A percentile compares a stretch with the other conserved stretches of the same genome.
Conservation (phyloP, 176 grass and related monocot species). For the Ampelocalamus luodianensis region DNA sequence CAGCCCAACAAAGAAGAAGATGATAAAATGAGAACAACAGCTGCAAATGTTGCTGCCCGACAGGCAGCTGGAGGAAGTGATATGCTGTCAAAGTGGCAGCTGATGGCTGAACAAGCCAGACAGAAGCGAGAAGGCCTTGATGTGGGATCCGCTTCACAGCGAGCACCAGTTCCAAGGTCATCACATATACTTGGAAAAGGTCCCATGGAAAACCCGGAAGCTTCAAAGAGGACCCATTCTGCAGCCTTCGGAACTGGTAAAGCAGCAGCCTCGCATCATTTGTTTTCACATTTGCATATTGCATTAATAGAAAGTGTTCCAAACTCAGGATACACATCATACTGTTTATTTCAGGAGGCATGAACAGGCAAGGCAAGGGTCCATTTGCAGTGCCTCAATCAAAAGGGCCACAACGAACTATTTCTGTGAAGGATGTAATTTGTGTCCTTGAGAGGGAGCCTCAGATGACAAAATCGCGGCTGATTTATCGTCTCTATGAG, state of each 20-base stretch:
- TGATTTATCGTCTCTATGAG: slow-evolving; percentile 76
- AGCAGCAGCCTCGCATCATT: background rate
- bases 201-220: slow-evolving; percentile 64
- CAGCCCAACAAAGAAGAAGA: slow-evolving; percentile 98
- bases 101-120: slow-evolving; percentile 94
- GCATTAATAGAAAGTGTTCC: background rate
- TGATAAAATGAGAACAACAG: slow-evolving; percentile 95
- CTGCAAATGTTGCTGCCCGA: slow-evolving; percentile 90
- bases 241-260: slow-evolving; percentile 55
- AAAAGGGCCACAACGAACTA: slow-evolving; percentile 54
- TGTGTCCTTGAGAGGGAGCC: slow-evolving; percentile 79
- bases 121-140: slow-evolving; percentile 78
- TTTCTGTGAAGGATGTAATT: slow-evolving; percentile 87
- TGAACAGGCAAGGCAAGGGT: slow-evolving; percentile 48
- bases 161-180: slow-evolving; percentile 41
- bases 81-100: slow-evolving; percentile 95
- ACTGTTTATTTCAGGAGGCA: slow-evolving; percentile 50
- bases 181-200: slow-evolving; percentile 43
- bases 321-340: background rate
- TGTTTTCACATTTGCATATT: background rate
- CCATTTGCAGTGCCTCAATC: slow-evolving; percentile 25
- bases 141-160: slow-evolving; percentile 19
- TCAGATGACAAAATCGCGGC: slow-evolving; percentile 80
- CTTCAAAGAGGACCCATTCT: slow-evolving; percentile 65
- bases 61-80: slow-evolving; percentile 94